These are phyloP conservation scores for Fusarium sp. DNA, from an alignment of 2,329 filamentous ascomycete species.

Conservation along the genomic window DNA sequence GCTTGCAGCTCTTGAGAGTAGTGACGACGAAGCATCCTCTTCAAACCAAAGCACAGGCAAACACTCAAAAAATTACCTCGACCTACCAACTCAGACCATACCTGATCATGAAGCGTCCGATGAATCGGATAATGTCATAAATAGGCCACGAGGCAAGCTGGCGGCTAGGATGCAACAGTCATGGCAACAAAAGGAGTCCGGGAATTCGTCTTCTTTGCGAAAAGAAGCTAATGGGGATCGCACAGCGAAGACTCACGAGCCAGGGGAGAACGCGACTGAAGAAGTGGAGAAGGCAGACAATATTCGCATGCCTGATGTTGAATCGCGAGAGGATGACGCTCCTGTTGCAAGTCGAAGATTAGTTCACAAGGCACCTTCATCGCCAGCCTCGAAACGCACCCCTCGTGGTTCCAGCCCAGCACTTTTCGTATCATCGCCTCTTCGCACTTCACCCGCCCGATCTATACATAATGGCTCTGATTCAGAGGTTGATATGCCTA, in stretches of 20 bases:
- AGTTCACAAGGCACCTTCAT: slow-evolving; percentile 47
- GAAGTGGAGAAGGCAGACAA: slow-evolving; percentile 38
- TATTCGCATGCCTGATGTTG: slow-evolving; percentile 42
- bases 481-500: slow-evolving; percentile 58
- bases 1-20: slow-evolving; percentile 58
- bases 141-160: slow-evolving; percentile 67
- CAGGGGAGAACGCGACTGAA: slow-evolving; percentile 32
- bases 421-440: slow-evolving; percentile 65
- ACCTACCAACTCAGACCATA: slow-evolving; percentile 25
- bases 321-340: slow-evolving; percentile 53
- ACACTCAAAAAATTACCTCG: background rate
- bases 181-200: slow-evolving; percentile 24
- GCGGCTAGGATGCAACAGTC: slow-evolving; percentile 68
- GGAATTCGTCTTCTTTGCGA: background rate
- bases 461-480: slow-evolving; percentile 47
- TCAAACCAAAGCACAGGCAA: slow-evolving; percentile 17
- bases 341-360: slow-evolving; percentile 53
- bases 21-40: slow-evolving; percentile 54
- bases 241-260: slow-evolving; percentile 53
- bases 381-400: slow-evolving; percentile 41
- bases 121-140: slow-evolving; percentile 47
- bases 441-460: slow-evolving; percentile 45
- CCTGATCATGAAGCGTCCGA: slow-evolving; percentile 58
- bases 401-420: slow-evolving; percentile 51
- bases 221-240: slow-evolving; percentile 51